These are phyloP conservation scores for Coix lacrymajobi DNA, from an alignment of 176 grass and related monocot species.

Conservation along the genomic window DNA sequence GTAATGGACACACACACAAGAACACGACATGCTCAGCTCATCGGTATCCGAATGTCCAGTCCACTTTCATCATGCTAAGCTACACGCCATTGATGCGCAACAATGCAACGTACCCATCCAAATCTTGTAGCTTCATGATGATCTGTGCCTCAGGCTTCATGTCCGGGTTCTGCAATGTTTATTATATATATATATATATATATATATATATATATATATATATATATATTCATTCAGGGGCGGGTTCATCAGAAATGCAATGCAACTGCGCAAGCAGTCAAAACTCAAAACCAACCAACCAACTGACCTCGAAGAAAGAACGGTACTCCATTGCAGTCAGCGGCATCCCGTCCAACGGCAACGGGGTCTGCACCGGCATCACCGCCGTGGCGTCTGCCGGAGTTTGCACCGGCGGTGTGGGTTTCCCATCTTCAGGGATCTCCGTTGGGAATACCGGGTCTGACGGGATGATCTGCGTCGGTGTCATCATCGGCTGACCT, in stretches of 20 bases:
- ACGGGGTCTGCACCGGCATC: conserved; percentile 12
- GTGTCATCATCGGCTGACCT: not conserved
- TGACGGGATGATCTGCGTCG: not conserved
- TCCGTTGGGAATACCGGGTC: conserved; percentile 32
- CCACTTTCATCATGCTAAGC: not conserved
- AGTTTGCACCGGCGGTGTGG: not conserved
- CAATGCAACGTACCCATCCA: conserved; percentile 40
- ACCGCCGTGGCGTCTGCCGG: not conserved
- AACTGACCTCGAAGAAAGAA: conserved; percentile 76
- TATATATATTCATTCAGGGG: no score
- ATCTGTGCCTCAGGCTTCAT: conserved; percentile 88
- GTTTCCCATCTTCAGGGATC: conserved; percentile 1
- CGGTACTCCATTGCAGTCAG: conserved; percentile 72
- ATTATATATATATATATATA: no score
- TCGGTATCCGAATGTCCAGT: no score
- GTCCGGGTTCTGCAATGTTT: conserved; percentile 58
- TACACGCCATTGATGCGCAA: not conserved
- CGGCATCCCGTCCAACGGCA: conserved; percentile 45
- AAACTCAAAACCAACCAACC: no score
- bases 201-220: no score
- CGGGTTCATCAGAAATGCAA: not conserved
- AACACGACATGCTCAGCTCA: not conserved
- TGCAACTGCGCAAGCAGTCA: no score
- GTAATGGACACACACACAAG: not conserved
- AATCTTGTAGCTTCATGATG: conserved; percentile 58